A percentile compares a stretch with the other conserved stretches of the same genome.
Conservation (phyloP, 129 eudicot genomes). For the Flaveria linearis region DNA sequence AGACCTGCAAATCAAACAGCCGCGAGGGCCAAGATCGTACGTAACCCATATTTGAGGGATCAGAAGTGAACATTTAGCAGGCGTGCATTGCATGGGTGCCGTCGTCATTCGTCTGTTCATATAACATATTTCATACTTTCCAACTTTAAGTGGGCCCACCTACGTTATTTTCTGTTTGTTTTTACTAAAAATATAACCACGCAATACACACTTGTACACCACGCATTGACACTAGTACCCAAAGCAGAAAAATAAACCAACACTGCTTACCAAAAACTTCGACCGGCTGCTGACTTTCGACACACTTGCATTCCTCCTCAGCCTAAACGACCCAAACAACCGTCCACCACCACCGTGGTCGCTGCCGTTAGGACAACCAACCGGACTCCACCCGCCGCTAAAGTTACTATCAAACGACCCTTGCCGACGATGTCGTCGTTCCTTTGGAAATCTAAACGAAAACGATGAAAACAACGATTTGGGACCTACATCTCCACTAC, state of each 20-base stretch:
- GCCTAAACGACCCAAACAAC: slow-evolving; percentile 50
- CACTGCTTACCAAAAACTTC: slow-evolving; percentile 64
- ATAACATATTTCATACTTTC: slow-evolving; percentile 4
- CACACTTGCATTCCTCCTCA: slow-evolving; percentile 45
- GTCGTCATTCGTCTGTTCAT: slow-evolving; percentile 7
- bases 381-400: slow-evolving; percentile 35
- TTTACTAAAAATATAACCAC: neutral
- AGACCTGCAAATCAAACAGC: neutral
- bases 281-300: slow-evolving; percentile 48
- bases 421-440: slow-evolving; percentile 41
- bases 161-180: neutral
- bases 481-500: slow-evolving; percentile 41
- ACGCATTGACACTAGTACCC: neutral
- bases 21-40: too few relatives aligned
- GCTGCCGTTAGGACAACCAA: slow-evolving; percentile 9
- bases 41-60: neutral
- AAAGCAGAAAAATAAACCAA: neutral
- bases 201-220: slow-evolving; percentile 3
- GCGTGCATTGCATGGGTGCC: slow-evolving; percentile 18
- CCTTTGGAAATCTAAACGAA: slow-evolving; percentile 53
- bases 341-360: slow-evolving; percentile 38
- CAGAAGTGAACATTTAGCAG: neutral
- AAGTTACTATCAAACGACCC: slow-evolving; percentile 51
- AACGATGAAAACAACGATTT: slow-evolving; percentile 43
- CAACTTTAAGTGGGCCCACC: slow-evolving; percentile 7